Evolutionary conservation across 345 rosid genomes (phyloP).

Genomic region (Noccaea bulbosa): DNA sequence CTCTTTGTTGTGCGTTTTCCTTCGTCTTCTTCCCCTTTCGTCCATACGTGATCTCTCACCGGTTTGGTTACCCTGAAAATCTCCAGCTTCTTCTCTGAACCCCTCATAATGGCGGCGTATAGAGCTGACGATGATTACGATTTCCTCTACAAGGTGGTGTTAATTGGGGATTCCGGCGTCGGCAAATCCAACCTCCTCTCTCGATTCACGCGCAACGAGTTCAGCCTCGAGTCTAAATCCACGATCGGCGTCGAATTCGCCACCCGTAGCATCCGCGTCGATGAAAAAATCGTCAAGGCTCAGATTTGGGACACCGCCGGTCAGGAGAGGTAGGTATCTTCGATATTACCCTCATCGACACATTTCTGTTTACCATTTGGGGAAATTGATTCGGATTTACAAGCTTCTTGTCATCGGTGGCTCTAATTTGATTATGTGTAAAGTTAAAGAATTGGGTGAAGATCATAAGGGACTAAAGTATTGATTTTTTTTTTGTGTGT

Average conservation of each 20-base stretch:
- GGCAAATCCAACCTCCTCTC: constrained; percentile 81
- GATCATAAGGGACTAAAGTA: constrained; percentile 5
- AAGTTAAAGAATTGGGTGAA: neutral
- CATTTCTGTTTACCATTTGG: neutral
- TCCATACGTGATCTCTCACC: constrained; percentile 10
- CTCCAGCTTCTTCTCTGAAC: constrained; percentile 27
- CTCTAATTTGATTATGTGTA: neutral
- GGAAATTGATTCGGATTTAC: neutral
- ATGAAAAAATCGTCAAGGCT: constrained; percentile 78
- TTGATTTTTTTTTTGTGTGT: neutral
- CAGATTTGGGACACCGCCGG: constrained; percentile 96
- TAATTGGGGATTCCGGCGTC: constrained; percentile 85
- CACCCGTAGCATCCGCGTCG: constrained; percentile 74
- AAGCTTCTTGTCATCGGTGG: neutral
- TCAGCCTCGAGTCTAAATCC: constrained; percentile 84
- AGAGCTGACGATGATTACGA: constrained; percentile 90
- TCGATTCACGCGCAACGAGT: constrained; percentile 77
- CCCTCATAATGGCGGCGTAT: constrained; percentile 59
- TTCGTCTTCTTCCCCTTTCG: neutral
- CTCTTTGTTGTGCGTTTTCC: constrained; percentile 11
- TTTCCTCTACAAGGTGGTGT: constrained; percentile 72
- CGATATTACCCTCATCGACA: no score
- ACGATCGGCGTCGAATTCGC: constrained; percentile 90
- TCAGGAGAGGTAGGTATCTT: constrained; percentile 76
- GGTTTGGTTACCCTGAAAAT: constrained; percentile 1